Evolutionary conservation across 2,329 filamentous ascomycete species (phyloP).

Genomic region (Nectriaceae sp.): DNA sequence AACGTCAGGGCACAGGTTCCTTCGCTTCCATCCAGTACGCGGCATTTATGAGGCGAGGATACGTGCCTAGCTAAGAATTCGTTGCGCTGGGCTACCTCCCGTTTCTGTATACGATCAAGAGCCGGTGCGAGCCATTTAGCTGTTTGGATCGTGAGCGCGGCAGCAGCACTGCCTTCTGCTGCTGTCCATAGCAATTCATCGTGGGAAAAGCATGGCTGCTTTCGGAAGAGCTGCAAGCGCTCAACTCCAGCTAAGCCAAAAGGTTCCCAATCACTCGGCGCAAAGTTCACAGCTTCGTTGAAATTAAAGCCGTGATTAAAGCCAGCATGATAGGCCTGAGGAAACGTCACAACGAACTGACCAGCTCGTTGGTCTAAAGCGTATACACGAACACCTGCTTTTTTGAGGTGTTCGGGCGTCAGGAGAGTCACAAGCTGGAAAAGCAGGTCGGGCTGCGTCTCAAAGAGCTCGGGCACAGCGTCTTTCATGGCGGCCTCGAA

Average conservation of each 20-base stretch:
- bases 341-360: slow-evolving; percentile 95
- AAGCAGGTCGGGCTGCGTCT: slow-evolving; percentile 92
- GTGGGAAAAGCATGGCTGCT: slow-evolving; percentile 95
- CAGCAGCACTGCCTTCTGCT: slow-evolving; percentile 72
- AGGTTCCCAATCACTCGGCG: slow-evolving; percentile 92
- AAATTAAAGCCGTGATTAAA: slow-evolving; percentile 99
- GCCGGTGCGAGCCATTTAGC: slow-evolving; percentile 95
- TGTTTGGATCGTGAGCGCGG: slow-evolving; percentile 73
- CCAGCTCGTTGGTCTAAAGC: slow-evolving; percentile 95
- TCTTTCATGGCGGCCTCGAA: slow-evolving; percentile 96
- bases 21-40: slow-evolving; percentile 42
- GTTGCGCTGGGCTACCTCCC: slow-evolving; percentile 70
- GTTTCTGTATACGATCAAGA: slow-evolving; percentile 72
- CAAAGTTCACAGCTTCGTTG: slow-evolving; percentile 98
- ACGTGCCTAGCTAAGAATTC: slow-evolving; percentile 69
- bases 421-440: slow-evolving; percentile 97
- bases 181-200: slow-evolving; percentile 93
- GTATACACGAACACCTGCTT: slow-evolving; percentile 90
- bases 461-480: slow-evolving; percentile 93
- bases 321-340: slow-evolving; percentile 94
- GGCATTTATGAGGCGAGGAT: slow-evolving; percentile 54
- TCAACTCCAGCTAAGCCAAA: slow-evolving; percentile 86
- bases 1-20: slow-evolving; percentile 62
- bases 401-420: slow-evolving; percentile 88
- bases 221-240: slow-evolving; percentile 80